Evolutionary conservation across 495 filamentous ascomycete species (phyloP), one percentile per base, ranked within the genome.

Genomic region (Cryomyces minteri): DNA sequence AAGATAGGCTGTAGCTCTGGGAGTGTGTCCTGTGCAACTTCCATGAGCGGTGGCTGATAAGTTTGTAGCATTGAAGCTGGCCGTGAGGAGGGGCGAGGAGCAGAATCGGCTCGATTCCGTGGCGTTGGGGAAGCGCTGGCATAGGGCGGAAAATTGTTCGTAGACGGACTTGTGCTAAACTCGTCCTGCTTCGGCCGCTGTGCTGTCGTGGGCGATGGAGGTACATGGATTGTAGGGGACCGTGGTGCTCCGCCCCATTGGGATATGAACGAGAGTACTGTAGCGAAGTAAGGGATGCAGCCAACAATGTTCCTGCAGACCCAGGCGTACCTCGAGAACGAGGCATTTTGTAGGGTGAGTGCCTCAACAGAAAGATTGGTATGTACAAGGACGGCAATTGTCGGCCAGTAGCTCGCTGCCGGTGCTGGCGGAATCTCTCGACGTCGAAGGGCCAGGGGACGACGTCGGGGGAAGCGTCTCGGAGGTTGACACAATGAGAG

Each of bases 1-100:
- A 96, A 96, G 52, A 96, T 90, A 28, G 85, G 90, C 60, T 85
- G 82, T 32, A 98, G 69, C 66, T 98, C 90, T 5, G 92, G 83
- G 32, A 85, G 74, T 6, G 86, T 95, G 54, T 94, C 84, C 43
- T 76, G 68, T 49, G 73, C 75, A 42, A 93, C 73, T 49, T 93
- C 79, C 75, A 94, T 82, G 51, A 84, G 60, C 48, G 83, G 86
- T 50, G 88, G 92, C 50, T 90, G 82, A 58, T 88, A 88, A 36
- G 84, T 76, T 54, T 94, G 84, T 12, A 73, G 58, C 64, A 77
- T 75, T 10, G 77, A 80, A 34, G 66, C 67, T 7, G 77, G 77
- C 38, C 77, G 66, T 28, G 73, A 73, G 5, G 63, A 59, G 18
- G 60, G 58, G 40, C 62, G 62, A 25, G 18, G 18, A 25, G 18